Conservation (phyloP, 768 basidiomycete species). For the Amyloporia xantha region DNA sequence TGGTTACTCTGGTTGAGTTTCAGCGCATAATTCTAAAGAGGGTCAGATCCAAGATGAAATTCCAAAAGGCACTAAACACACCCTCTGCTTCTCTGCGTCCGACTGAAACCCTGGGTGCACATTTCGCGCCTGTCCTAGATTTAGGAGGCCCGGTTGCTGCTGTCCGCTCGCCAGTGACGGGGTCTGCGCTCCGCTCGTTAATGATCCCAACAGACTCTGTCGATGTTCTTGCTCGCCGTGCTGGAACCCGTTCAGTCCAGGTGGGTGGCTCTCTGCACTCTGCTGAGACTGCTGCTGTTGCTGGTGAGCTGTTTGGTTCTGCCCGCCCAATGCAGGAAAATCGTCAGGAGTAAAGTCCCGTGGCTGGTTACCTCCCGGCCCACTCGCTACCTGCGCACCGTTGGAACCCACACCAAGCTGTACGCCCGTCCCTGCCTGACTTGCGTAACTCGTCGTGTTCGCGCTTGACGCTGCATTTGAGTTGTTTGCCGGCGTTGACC, state of each 20-base stretch:
- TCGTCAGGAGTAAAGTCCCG: slow-evolving; percentile 83
- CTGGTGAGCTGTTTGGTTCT: slow-evolving; percentile 38
- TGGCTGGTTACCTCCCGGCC: slow-evolving; percentile 34
- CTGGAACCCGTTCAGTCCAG: slow-evolving; percentile 66
- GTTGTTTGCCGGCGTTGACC: slow-evolving; percentile 46
- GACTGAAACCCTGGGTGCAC: slow-evolving; percentile 37
- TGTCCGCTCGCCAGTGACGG: slow-evolving; percentile 32
- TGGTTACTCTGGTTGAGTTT: slow-evolving; percentile 43
- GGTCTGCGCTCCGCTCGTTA: slow-evolving; percentile 29
- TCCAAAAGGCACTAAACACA: slow-evolving; percentile 31
- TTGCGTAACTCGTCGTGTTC: slow-evolving; percentile 69
- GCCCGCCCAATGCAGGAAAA: slow-evolving; percentile 81
- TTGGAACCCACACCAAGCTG: slow-evolving; percentile 33
- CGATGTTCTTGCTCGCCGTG: slow-evolving; percentile 45
- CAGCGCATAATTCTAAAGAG: slow-evolving; percentile 28
- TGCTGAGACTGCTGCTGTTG: slow-evolving; percentile 28
- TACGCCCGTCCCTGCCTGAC: slow-evolving; percentile 68
- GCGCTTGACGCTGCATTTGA: slow-evolving; percentile 32
- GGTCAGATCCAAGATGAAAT: background rate
- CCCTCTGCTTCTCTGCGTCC: slow-evolving; percentile 65
- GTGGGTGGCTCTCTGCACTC: slow-evolving; percentile 48
- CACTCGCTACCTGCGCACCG: slow-evolving; percentile 28
- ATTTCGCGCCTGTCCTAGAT: slow-evolving; percentile 35
- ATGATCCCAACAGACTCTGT: slow-evolving; percentile 47
- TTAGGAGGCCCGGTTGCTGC: slow-evolving; percentile 63